phyloP scores from a whole-genome alignment of 2,329 filamentous ascomycete species.

The Xylaria sp. region DNA sequence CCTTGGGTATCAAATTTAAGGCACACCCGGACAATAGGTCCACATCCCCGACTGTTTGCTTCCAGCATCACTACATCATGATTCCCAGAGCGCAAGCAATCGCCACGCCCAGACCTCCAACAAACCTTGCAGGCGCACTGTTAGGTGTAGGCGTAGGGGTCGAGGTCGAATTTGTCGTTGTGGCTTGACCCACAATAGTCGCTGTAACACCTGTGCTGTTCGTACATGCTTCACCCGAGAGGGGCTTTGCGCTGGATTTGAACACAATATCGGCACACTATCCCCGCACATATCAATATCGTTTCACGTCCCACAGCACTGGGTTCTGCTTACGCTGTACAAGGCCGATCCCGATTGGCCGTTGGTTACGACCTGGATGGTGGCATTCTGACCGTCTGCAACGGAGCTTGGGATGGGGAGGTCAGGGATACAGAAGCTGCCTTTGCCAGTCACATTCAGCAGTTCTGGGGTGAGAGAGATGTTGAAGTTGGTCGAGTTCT shows the following conservation, averaged over 20 bases:
- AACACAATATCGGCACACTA: conserved; percentile 81
- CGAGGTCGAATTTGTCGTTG: conserved; percentile 21
- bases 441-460: conserved; percentile 68
- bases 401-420: conserved; percentile 65
- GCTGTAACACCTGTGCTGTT: conserved; percentile 68
- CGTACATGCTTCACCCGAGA: conserved; percentile 63
- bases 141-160: conserved; percentile 19
- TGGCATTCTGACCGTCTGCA: conserved; percentile 70
- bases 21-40: conserved; percentile 1
- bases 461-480: conserved; percentile 70
- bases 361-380: conserved; percentile 75
- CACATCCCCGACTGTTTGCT: not conserved
- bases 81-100: conserved; percentile 9
- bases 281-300: conserved; percentile 30
- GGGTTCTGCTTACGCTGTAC: conserved; percentile 66
- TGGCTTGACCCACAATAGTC: conserved; percentile 44
- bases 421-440: conserved; percentile 73
- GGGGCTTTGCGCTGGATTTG: conserved; percentile 60
- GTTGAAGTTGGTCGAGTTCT: conserved; percentile 72
- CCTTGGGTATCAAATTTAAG: conserved; percentile 24
- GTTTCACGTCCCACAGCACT: not conserved
- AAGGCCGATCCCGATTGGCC: conserved; percentile 68
- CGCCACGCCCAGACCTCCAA: not conserved
- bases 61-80: conserved; percentile 11
- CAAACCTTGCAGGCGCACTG: not conserved